A percentile compares a stretch with the other conserved stretches of the same genome.
These are phyloP conservation scores for Eutypa lata DNA, from an alignment of 2,329 filamentous ascomycete genomes.

Conservation along the genomic window DNA sequence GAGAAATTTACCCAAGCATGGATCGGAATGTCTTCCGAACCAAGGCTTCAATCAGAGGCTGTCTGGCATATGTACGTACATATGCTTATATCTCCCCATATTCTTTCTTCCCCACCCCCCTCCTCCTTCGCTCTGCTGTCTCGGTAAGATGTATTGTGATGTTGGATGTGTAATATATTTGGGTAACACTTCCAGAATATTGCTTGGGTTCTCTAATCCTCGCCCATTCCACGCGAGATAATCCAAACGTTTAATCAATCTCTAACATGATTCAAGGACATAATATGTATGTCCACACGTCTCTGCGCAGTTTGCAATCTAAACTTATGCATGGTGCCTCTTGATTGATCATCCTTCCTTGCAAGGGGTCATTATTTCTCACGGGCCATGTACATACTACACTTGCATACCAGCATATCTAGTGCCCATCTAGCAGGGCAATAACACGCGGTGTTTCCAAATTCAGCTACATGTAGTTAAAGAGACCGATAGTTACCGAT, in stretches of 20 bases:
- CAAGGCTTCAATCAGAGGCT: background rate
- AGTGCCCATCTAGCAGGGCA: background rate
- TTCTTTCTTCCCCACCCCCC: background rate
- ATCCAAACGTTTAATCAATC: background rate
- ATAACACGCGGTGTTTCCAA: background rate
- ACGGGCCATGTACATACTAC: too few species aligned
- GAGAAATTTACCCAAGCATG: background rate
- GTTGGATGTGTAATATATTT: background rate
- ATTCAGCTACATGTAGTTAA: background rate
- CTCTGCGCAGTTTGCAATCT: background rate
- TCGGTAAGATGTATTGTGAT: background rate
- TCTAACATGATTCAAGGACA: background rate
- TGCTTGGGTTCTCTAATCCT: background rate
- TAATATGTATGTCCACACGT: background rate
- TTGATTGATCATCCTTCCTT: background rate
- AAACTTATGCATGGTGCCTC: background rate
- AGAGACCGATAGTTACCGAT: background rate
- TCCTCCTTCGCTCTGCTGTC: background rate
- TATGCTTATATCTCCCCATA: background rate
- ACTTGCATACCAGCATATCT: background rate
- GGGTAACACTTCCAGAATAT: conserved; percentile 1
- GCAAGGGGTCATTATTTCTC: too few species aligned
- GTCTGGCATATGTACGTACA: background rate
- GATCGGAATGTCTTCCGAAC: background rate
- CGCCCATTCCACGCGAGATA: background rate